Percentiles rank a stretch among this genome's conserved stretches.
phyloP scores from a whole-genome alignment of 805 yeast genomes.

The Cyberlindnera xylosilytica region DNA sequence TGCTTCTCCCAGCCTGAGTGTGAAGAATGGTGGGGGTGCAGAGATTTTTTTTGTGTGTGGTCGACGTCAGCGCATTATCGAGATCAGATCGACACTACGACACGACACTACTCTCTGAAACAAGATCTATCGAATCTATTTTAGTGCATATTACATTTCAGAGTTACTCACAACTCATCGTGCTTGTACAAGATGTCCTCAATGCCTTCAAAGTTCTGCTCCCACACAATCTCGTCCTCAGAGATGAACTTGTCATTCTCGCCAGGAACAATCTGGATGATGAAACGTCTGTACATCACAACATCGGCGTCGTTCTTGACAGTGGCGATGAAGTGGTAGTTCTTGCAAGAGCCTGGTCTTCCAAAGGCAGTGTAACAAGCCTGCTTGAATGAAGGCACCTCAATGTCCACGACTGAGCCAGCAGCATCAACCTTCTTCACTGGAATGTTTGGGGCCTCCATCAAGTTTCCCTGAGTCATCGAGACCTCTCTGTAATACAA shows the following conservation, averaged over 20 bases:
- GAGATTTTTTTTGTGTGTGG: too few relatives aligned
- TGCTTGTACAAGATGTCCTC: not conserved
- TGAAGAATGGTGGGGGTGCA: too few relatives aligned
- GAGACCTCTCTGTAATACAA: constrained; percentile 27
- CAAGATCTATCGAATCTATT: too few relatives aligned
- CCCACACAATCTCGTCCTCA: not conserved
- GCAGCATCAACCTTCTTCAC: constrained; percentile 8
- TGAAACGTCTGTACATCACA: not conserved
- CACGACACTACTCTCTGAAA: too few relatives aligned
- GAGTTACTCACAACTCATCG: constrained; percentile 1
- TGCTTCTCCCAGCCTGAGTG: too few relatives aligned
- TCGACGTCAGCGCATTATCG: too few relatives aligned
- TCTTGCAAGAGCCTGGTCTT: constrained; percentile 14
- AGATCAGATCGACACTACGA: too few relatives aligned
- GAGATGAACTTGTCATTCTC: not conserved
- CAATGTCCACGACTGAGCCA: constrained; percentile 17
- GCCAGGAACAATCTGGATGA: constrained; percentile 2
- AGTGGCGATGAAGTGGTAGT: constrained; percentile 26
- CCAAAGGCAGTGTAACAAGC: constrained; percentile 9
- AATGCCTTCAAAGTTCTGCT: not conserved
- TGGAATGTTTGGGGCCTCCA: constrained; percentile 22
- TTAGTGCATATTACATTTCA: too few relatives aligned
- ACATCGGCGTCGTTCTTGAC: constrained; percentile 11
- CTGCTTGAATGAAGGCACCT: constrained; percentile 13
- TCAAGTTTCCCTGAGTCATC: constrained; percentile 21